Evolutionary conservation across 2,329 filamentous ascomycete genomes (phyloP), one percentile per base, ranked within the genome.

Genomic region (Alternaria sp.): DNA sequence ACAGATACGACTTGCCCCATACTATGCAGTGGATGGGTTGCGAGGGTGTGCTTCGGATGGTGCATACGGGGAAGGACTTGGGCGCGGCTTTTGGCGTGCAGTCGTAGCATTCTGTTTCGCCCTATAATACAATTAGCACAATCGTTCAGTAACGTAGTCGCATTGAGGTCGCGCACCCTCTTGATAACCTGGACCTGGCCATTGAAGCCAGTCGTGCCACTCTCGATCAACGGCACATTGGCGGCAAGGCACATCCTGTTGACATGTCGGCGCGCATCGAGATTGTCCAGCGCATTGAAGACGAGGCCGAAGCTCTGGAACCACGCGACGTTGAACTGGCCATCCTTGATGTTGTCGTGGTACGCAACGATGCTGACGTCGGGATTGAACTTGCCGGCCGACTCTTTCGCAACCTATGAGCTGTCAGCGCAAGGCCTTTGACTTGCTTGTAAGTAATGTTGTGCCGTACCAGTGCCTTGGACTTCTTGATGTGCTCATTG

Each of bases 11-110:
- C 82, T 98, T 99, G 20, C 88, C 95, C 96, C 96, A 99, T 3
- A 99, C 95, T 65, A 99, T 99, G 82, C 96, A 98, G 81, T 99
- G 96, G 46, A 99, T 98, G 1, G 95, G 93, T 74, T 98, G 95
- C 69, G 92, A 97, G 0, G 96, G 96, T 0, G 94, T 99, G 79
- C 93, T 97, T 78, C 96, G 89, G 73, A 99, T 98, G 2, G 96
- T 99, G 83, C 96, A 99, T 45, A 98, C 94, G 2, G 96, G 94
- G 75, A 96, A 98, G 2, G 91, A 92, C 79, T 97, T 98, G 6
- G 95, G 95, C 2, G 91, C 89, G 64, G 95, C 92, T 80, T 99
- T 99, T 3, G 89, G 87, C 14, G 89, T 92, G 83, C 96, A 99
- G 77, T 99, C 96, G 80, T 99, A 99, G 83, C 96, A 99, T 74